Conservation (phyloP, 139 green algal species). For the Chlorella sp. region DNA sequence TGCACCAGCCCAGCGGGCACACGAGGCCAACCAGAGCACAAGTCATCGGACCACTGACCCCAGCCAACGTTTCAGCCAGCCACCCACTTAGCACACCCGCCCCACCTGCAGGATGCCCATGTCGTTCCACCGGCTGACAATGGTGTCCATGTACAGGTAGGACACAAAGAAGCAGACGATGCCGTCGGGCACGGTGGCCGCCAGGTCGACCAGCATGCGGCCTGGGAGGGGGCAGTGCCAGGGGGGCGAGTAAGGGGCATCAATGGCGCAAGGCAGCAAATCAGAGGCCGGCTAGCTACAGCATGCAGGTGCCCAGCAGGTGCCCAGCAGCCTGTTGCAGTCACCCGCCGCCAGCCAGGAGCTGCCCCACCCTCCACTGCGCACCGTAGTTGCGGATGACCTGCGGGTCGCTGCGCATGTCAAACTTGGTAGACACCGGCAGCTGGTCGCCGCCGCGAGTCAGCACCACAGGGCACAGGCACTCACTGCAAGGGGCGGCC, state of each 20-base stretch:
- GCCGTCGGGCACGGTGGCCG: constrained; percentile 91
- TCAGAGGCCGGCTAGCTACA: too few species aligned
- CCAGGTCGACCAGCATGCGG: constrained; percentile 92
- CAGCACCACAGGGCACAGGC: constrained; percentile 96
- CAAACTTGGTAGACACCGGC: constrained; percentile 92
- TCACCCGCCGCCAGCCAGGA: too few species aligned
- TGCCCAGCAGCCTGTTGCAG: too few species aligned
- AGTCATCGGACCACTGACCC: neutral
- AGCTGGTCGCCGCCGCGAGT: constrained; percentile 93
- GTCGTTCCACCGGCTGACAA: constrained; percentile 94
- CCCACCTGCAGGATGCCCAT: constrained; percentile 88
- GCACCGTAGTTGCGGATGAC: constrained; percentile 90
- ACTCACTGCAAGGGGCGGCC: constrained; percentile 73
- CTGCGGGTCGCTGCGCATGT: constrained; percentile 85
- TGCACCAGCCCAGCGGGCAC: neutral
- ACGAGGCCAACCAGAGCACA: neutral
- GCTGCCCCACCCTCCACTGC: neutral
- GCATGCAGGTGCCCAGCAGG: too few species aligned
- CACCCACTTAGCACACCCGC: neutral
- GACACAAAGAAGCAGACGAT: constrained; percentile 98
- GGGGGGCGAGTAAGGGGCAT: too few species aligned
- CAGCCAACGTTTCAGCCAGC: too few species aligned
- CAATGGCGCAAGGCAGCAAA: too few species aligned
- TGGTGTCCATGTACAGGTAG: constrained; percentile 98
- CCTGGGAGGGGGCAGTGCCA: constrained; percentile 38